Conservation (phyloP, 2,329 filamentous ascomycete genomes). For the Xylaria sp. region DNA sequence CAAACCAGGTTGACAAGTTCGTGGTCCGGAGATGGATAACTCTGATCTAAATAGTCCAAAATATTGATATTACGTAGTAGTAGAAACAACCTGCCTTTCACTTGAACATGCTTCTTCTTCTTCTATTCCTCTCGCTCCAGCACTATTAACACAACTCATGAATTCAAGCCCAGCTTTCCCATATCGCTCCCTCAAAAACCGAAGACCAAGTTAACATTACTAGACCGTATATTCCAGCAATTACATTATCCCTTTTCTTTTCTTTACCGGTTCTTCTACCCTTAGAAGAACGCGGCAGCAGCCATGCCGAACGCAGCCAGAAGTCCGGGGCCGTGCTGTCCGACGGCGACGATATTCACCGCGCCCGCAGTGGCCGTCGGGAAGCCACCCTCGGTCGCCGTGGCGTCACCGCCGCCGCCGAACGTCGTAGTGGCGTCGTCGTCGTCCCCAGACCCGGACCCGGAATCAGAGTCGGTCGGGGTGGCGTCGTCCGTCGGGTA, state of each 20-base stretch:
- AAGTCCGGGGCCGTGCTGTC: slow-evolving; percentile 32
- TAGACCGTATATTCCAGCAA: not conserved
- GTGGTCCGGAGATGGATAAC: not conserved
- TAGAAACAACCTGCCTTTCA: not conserved
- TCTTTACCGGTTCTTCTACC: no score
- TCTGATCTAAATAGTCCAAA: not conserved
- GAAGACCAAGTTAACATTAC: not conserved
- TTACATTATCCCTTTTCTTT: not conserved
- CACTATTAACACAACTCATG: not conserved
- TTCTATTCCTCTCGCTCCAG: not conserved
- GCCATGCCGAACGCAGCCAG: slow-evolving; percentile 43
- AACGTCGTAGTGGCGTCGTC: slow-evolving; percentile 8
- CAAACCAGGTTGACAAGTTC: not conserved
- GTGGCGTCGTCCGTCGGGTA: not conserved
- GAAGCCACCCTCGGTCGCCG: not conserved
- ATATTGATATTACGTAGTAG: not conserved
- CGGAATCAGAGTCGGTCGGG: not conserved
- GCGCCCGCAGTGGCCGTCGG: slow-evolving; percentile 10
- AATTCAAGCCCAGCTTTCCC: not conserved
- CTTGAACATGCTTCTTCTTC: not conserved
- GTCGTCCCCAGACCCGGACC: not conserved
- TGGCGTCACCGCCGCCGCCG: not conserved
- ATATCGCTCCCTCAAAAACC: not conserved
- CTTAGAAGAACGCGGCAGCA: slow-evolving; percentile 43
- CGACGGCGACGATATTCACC: slow-evolving; percentile 21